These are phyloP conservation scores for Meredithiella fracta DNA, from an alignment of 2,329 filamentous ascomycete genomes.

Conservation along the genomic window DNA sequence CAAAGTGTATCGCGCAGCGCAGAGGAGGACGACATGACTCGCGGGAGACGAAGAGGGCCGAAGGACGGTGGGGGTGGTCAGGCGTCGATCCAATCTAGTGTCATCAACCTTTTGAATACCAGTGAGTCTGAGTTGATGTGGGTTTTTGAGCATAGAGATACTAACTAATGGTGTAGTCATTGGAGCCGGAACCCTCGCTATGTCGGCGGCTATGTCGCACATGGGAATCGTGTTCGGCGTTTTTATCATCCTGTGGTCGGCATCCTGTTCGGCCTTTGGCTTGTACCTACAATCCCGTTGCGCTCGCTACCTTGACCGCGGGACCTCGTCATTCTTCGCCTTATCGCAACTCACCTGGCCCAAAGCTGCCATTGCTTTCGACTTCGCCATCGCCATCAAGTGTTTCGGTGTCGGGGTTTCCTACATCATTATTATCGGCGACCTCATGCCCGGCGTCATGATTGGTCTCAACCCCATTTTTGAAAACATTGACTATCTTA, in stretches of 20 bases:
- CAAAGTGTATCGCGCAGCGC: slow-evolving; percentile 27
- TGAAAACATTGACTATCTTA: slow-evolving; percentile 49
- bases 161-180: slow-evolving; percentile 38
- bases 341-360: slow-evolving; percentile 93
- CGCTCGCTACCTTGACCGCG: slow-evolving; percentile 80
- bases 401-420: slow-evolving; percentile 96
- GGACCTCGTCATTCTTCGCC: slow-evolving; percentile 85
- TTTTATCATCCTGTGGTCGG: slow-evolving; percentile 81
- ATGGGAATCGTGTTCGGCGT: slow-evolving; percentile 83
- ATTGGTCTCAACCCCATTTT: slow-evolving; percentile 57
- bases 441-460: slow-evolving; percentile 91
- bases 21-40: slow-evolving; percentile 30
- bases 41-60: slow-evolving; percentile 43
- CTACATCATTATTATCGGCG: slow-evolving; percentile 96
- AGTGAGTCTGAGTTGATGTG: slow-evolving; percentile 37
- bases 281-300: slow-evolving; percentile 90
- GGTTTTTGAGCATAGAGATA: neutral
- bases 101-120: slow-evolving; percentile 91
- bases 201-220: slow-evolving; percentile 90
- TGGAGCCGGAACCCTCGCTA: slow-evolving; percentile 80
- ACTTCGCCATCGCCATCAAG: slow-evolving; percentile 89
- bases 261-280: slow-evolving; percentile 73
- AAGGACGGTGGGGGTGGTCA: slow-evolving; percentile 61
- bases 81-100: slow-evolving; percentile 77
- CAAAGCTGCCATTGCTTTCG: slow-evolving; percentile 87